phyloP scores from a whole-genome alignment of 495 filamentous ascomycete species.

The Acidomyces sp. region DNA sequence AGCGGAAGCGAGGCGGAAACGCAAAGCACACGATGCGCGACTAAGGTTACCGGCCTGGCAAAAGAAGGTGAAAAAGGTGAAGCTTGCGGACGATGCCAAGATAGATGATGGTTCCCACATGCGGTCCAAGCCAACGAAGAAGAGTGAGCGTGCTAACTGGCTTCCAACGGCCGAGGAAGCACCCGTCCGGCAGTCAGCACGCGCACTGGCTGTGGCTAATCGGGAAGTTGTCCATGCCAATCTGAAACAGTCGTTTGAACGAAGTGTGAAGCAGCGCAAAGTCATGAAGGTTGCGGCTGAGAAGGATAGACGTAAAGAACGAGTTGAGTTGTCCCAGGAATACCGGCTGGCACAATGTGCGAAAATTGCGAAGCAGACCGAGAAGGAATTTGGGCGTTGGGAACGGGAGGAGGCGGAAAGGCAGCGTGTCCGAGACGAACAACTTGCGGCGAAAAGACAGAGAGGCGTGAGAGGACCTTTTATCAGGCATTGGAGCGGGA shows the following conservation, averaged over 20 bases:
- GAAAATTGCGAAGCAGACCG: conserved; percentile 66
- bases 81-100: conserved; percentile 51
- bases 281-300: conserved; percentile 81
- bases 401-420: conserved; percentile 77
- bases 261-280: conserved; percentile 62
- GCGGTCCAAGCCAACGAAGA: conserved; percentile 66
- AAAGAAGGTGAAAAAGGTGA: conserved; percentile 48
- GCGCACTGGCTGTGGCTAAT: conserved; percentile 70
- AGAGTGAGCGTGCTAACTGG: conserved; percentile 84
- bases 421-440: conserved; percentile 53
- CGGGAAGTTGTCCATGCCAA: conserved; percentile 70
- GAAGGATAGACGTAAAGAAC: conserved; percentile 57
- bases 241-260: conserved; percentile 69
- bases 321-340: conserved; percentile 68
- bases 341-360: conserved; percentile 76
- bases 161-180: conserved; percentile 65
- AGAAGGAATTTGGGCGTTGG: conserved; percentile 76
- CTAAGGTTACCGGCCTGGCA: conserved; percentile 37
- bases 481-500: conserved; percentile 84
- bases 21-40: conserved; percentile 50
- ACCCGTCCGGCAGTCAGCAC: conserved; percentile 68
- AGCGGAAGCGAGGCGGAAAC: conserved; percentile 48
- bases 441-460: conserved; percentile 66
- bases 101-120: conserved; percentile 36
- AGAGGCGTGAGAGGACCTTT: conserved; percentile 79